Conservation (phyloP, 1,284 basidiomycete genomes). For the Apiotrichum laibachii region DNA sequence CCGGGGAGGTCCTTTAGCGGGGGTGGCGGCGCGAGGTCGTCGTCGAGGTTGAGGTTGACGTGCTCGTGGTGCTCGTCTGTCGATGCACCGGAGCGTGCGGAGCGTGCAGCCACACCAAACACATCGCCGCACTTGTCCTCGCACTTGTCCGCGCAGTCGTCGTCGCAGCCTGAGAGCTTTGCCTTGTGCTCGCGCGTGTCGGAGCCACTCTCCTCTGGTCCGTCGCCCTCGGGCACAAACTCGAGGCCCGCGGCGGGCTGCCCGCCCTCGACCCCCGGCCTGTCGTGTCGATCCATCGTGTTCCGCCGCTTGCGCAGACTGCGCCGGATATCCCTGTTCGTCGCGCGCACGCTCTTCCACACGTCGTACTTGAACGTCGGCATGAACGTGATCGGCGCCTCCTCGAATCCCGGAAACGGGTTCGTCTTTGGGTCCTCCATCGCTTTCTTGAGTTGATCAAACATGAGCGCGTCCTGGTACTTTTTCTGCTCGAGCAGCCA, state of each 20-base stretch:
- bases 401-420: conserved; percentile 54
- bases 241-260: conserved; percentile 2
- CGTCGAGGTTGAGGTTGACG: too few relatives aligned
- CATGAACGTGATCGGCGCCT: conserved; percentile 53
- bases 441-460: conserved; percentile 56
- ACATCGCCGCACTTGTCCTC: neutral
- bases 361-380: conserved; percentile 57
- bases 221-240: conserved; percentile 19
- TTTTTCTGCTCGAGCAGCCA: conserved; percentile 57
- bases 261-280: conserved; percentile 8
- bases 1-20: too few relatives aligned
- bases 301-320: conserved; percentile 21
- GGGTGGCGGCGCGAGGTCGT: too few relatives aligned
- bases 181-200: conserved; percentile 1
- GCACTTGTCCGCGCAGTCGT: neutral
- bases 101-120: too few relatives aligned
- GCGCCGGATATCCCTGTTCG: conserved; percentile 38
- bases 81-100: neutral
- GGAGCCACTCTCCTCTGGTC: conserved; percentile 5
- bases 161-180: neutral
- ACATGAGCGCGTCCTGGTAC: conserved; percentile 53
- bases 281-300: conserved; percentile 21
- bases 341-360: conserved; percentile 52
- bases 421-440: conserved; percentile 48
- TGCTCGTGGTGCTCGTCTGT: neutral